Conservation (phyloP, 371 early-diverging fungal species). For the Lichtheimia ramosa region DNA sequence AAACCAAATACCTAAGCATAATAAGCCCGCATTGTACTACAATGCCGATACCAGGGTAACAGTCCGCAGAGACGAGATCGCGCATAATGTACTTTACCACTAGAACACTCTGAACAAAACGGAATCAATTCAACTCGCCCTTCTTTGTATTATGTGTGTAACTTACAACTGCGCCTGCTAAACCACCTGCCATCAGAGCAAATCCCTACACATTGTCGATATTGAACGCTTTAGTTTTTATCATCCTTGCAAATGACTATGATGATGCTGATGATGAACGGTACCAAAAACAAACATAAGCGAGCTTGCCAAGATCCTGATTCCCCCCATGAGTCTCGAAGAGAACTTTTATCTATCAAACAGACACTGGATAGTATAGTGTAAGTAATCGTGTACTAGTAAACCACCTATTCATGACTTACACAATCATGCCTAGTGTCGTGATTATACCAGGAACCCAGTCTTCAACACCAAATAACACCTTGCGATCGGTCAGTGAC, state of each 20-base stretch:
- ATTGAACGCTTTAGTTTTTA: background rate
- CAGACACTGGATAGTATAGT: slow-evolving; percentile 26
- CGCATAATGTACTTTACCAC: slow-evolving; percentile 70
- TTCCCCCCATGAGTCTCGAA: slow-evolving; percentile 43
- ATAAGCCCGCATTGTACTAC: slow-evolving; percentile 66
- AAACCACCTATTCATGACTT: slow-evolving; percentile 15
- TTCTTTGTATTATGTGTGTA: background rate
- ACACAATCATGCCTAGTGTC: slow-evolving; percentile 74
- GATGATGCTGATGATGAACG: background rate
- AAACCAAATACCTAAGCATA: slow-evolving; percentile 59
- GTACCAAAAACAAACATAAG: slow-evolving; percentile 62
- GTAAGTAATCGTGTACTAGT: background rate
- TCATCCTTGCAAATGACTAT: no score
- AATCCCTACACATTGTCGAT: slow-evolving; percentile 46
- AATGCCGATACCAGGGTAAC: slow-evolving; percentile 64
- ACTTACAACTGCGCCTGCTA: slow-evolving; percentile 72
- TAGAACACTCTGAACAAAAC: slow-evolving; percentile 53
- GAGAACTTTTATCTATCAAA: slow-evolving; percentile 51
- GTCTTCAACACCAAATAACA: slow-evolving; percentile 70
- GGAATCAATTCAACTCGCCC: background rate
- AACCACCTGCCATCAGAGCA: slow-evolving; percentile 70
- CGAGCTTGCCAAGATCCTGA: slow-evolving; percentile 62
- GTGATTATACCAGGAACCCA: slow-evolving; percentile 77
- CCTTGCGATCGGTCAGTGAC: slow-evolving; percentile 26
- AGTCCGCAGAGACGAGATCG: slow-evolving; percentile 48